Evolutionary conservation across 805 yeast genomes (phyloP).

Genomic region (Wickerhamiella azyma): DNA sequence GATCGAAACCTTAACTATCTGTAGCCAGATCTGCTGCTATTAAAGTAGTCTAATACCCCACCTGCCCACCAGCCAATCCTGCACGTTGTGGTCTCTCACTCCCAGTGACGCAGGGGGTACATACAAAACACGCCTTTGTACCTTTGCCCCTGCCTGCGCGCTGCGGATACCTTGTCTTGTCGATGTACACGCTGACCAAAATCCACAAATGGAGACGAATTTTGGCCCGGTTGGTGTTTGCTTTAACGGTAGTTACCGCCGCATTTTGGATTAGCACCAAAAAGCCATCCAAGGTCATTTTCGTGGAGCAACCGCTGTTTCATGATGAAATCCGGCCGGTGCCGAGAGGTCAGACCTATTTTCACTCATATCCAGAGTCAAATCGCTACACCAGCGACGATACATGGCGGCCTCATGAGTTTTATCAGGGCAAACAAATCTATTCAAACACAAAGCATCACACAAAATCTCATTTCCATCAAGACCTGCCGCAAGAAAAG

Average conservation of each 20-base stretch:
- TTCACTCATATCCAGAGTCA: constrained; percentile 20
- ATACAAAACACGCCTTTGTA: neutral
- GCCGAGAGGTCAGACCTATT: constrained; percentile 18
- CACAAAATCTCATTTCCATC: constrained; percentile 4
- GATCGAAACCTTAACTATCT: no score
- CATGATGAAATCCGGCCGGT: constrained; percentile 6
- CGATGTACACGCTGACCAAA: constrained; percentile 4
- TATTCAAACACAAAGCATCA: constrained; percentile 3
- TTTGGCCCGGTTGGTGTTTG: constrained; percentile 1
- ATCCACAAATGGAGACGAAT: constrained; percentile 6
- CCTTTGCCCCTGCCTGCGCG: neutral
- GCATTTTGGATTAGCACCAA: constrained; percentile 6
- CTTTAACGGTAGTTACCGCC: neutral
- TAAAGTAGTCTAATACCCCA: no score
- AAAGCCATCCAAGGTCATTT: neutral
- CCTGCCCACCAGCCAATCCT: no score
- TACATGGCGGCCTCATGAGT: constrained; percentile 22
- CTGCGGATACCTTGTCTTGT: neutral
- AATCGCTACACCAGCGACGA: constrained; percentile 21
- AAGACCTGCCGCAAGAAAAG: constrained; percentile 8
- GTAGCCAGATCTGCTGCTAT: no score
- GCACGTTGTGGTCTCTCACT: no score
- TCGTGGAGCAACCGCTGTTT: neutral
- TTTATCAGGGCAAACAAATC: constrained; percentile 5
- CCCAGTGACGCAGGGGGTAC: neutral